These are phyloP conservation scores for Diaporthe eres DNA, from an alignment of 2,329 filamentous ascomycete genomes.

Conservation along the genomic window DNA sequence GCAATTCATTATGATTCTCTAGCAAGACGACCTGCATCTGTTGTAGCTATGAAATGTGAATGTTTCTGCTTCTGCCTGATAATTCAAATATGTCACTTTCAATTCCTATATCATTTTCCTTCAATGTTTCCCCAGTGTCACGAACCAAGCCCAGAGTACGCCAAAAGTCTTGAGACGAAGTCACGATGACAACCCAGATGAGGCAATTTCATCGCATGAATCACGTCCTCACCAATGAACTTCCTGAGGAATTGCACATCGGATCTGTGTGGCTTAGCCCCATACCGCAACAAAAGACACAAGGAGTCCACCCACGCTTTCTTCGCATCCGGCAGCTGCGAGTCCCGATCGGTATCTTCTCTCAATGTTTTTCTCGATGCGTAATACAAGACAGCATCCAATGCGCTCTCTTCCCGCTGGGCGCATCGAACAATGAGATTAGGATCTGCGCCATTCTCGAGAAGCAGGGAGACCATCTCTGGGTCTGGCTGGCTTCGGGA, in stretches of 20 bases:
- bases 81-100: no score
- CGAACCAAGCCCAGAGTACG: no score
- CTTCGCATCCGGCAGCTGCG: background rate
- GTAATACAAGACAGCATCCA: background rate
- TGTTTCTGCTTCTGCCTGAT: no score
- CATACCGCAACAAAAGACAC: background rate
- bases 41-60: no score
- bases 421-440: background rate
- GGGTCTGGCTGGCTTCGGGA: background rate
- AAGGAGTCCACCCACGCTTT: background rate
- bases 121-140: no score
- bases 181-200: background rate
- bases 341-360: no score
- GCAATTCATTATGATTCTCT: no score
- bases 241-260: background rate
- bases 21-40: no score
- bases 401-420: background rate
- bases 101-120: no score
- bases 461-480: background rate
- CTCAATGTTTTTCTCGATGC: no score
- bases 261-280: background rate
- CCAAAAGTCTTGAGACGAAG: background rate
- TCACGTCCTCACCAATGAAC: background rate
- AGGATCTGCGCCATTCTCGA: background rate
- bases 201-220: background rate